Evolutionary conservation across 148 eudicot species (phyloP), one percentile per base, ranked within the genome.

Genomic region (Rhododendron ovatum): DNA sequence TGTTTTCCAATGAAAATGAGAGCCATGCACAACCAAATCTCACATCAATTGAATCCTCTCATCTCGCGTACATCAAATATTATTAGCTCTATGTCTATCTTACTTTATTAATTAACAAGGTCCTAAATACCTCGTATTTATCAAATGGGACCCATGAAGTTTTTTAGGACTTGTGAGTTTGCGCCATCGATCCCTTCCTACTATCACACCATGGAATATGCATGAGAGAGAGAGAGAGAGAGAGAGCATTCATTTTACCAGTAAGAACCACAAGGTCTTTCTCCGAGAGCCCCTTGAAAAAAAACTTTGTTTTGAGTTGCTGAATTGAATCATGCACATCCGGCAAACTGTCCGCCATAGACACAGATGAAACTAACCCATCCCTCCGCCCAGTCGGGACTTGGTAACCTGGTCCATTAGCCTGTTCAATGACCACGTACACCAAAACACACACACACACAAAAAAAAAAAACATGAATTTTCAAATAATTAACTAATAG

Each of bases 331-430:
- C 94, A 47, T 55, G 78, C 75, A 93, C 91, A 51, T 92, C 96
- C 0, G 96, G 96, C 94, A 93, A 88, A 11, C 85, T 45, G 30
- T 18, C 89, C 0, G 96, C 96, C 79, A 85, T 33, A 1, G 83
- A 57, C 3, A 43, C 51, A 82, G 89, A 76, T 2, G 94, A 92
- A 76, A 91, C 90, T 2, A 81, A 3, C 3, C 96, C 96, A 76
- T 93, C 96, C 87, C 94, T 90, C 83, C 96, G 84, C 6, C 96
- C 96, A 0, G 94, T 93, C 74, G 88, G 89, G 12, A 93, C 93
- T 82, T 87, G 79, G 83, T 94, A 94, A 24, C 5, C 35, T 0
- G 94, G 93, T 57, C 96, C 96, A 71, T 82, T 85, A 17, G 86
- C 80, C 93, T 92, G 47, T 55, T 55, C 59, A 63, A 12, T 11